Conservation (phyloP, 148 eudicot species). For the Dysphania ambrosioides region DNA sequence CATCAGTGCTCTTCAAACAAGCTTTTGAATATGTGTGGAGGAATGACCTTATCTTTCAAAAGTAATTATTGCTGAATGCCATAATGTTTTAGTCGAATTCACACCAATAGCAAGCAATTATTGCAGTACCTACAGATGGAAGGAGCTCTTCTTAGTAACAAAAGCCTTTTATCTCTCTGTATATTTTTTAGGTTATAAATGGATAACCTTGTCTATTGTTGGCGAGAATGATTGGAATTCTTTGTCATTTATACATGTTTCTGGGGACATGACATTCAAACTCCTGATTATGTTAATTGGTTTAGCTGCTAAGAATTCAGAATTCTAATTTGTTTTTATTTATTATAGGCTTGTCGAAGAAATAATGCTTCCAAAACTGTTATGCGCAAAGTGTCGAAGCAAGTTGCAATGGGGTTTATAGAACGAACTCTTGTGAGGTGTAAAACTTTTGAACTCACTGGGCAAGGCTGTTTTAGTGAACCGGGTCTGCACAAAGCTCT, state of each 20-base stretch:
- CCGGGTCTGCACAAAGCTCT: conserved; percentile 42
- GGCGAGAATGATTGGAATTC: neutral
- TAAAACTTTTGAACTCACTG: conserved; percentile 41
- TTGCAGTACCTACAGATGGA: neutral
- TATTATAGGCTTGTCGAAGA: conserved; percentile 41
- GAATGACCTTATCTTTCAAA: neutral
- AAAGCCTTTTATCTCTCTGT: neutral
- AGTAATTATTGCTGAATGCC: neutral
- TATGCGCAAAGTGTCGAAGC: conserved; percentile 50
- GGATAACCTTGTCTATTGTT: neutral
- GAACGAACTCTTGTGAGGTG: conserved; percentile 49
- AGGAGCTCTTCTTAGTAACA: neutral
- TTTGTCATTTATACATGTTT: neutral
- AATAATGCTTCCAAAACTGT: conserved; percentile 42
- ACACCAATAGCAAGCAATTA: no score
- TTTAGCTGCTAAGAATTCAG: neutral
- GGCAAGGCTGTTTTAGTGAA: conserved; percentile 46
- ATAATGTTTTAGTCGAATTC: neutral
- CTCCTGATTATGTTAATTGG: neutral
- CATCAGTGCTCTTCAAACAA: neutral
- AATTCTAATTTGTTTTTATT: neutral
- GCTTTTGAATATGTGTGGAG: neutral
- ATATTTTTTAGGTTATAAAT: neutral
- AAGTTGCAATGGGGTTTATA: conserved; percentile 47
- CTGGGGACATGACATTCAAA: neutral